Conservation (phyloP, 768 basidiomycete genomes). For the Tricholoma bakamatsutake region DNA sequence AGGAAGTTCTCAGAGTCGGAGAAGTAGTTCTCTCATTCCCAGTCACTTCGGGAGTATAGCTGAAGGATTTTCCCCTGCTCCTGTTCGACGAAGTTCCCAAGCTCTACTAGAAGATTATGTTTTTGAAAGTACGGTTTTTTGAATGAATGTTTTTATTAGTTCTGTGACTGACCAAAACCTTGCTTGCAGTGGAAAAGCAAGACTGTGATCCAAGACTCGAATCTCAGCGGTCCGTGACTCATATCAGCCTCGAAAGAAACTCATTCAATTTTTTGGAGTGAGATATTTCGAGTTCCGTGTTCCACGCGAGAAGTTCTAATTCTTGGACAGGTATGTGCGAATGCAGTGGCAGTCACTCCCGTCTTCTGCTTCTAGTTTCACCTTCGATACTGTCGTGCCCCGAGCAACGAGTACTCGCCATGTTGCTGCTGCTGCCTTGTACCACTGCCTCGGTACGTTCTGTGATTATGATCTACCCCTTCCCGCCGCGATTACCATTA, state of each 20-base stretch:
- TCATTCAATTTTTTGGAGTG: slow-evolving; percentile 80
- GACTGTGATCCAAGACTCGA: slow-evolving; percentile 27
- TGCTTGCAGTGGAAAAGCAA: slow-evolving; percentile 8
- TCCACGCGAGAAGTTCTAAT: slow-evolving; percentile 11
- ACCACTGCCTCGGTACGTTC: slow-evolving; percentile 73
- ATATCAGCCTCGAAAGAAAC: slow-evolving; percentile 63
- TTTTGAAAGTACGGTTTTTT: slow-evolving; percentile 48
- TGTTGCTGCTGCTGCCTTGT: slow-evolving; percentile 78
- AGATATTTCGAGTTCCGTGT: slow-evolving; percentile 13
- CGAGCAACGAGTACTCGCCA: slow-evolving; percentile 60
- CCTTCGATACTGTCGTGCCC: slow-evolving; percentile 65
- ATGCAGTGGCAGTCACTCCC: slow-evolving; percentile 67
- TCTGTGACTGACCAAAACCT: neutral
- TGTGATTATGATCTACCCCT: neutral
- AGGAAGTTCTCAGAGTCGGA: slow-evolving; percentile 48
- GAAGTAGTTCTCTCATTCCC: slow-evolving; percentile 50
- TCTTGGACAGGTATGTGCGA: slow-evolving; percentile 55
- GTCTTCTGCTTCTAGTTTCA: slow-evolving; percentile 36
- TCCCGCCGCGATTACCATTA: neutral
- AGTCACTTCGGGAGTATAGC: slow-evolving; percentile 41
- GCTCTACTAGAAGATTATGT: slow-evolving; percentile 54
- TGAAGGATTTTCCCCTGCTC: slow-evolving; percentile 50
- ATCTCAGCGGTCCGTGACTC: slow-evolving; percentile 47
- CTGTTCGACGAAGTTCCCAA: slow-evolving; percentile 35
- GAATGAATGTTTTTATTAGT: slow-evolving; percentile 12